phyloP scores from a whole-genome alignment of 2,329 filamentous ascomycete species.

The Chaetomium olivaceum region DNA sequence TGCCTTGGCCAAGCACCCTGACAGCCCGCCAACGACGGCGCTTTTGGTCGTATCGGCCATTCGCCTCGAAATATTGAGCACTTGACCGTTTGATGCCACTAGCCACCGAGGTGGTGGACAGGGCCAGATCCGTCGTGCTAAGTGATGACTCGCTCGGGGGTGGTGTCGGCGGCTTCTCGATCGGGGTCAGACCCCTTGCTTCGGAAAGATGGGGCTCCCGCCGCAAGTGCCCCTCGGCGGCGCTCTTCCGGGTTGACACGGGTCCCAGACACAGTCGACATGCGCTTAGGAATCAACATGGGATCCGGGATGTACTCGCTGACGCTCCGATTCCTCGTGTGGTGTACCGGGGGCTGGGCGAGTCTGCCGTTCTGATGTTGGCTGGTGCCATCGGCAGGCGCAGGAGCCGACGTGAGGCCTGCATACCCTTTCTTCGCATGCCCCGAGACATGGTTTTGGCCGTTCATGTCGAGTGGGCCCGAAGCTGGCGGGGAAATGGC shows the following conservation, averaged over 20 bases:
- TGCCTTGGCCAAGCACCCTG: constrained; percentile 82
- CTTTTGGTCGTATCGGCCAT: constrained; percentile 66
- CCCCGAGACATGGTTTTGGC: constrained; percentile 45
- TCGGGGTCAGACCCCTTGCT: constrained; percentile 69
- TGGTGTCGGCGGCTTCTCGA: constrained; percentile 72
- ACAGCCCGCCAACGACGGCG: constrained; percentile 76
- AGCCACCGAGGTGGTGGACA: constrained; percentile 43
- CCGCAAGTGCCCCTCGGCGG: constrained; percentile 54
- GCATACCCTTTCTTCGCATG: constrained; percentile 60
- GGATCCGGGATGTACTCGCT: constrained; percentile 84
- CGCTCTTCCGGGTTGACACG: constrained; percentile 46
- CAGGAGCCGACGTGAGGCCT: constrained; percentile 43
- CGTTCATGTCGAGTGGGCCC: constrained; percentile 35
- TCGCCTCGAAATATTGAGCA: constrained; percentile 69
- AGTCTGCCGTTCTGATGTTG: constrained; percentile 35
- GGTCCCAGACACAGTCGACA: constrained; percentile 70
- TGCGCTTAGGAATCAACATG: constrained; percentile 66
- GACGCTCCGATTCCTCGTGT: constrained; percentile 75
- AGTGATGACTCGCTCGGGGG: constrained; percentile 74
- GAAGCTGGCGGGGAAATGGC: constrained; percentile 38
- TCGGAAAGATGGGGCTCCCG: constrained; percentile 81
- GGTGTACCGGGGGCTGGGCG: constrained; percentile 51
- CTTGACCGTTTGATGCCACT: constrained; percentile 44
- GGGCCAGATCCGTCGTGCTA: constrained; percentile 46
- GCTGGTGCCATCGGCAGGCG: constrained; percentile 34